Percentiles rank a stretch among this genome's conserved stretches.
phyloP scores from a whole-genome alignment of 2,329 filamentous ascomycete species.

The Camillea tinctor region DNA sequence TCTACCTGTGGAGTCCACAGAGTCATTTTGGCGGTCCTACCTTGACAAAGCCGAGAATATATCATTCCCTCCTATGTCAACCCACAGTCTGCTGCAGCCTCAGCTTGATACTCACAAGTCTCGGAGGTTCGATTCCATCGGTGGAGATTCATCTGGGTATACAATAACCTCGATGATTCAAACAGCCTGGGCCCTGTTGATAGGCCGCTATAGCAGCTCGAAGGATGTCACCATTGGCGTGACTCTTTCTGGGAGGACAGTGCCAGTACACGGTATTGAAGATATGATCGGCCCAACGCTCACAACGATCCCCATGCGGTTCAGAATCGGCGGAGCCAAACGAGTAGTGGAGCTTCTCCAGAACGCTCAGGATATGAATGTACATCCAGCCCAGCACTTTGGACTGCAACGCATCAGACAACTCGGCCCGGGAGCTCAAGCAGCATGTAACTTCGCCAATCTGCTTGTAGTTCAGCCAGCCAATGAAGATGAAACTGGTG shows the following conservation, averaged over 20 bases:
- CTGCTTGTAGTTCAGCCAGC: background rate
- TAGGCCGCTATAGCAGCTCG: background rate
- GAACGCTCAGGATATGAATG: background rate
- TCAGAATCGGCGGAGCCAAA: background rate
- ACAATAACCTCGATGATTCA: background rate
- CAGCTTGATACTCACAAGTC: background rate
- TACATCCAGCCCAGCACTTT: background rate
- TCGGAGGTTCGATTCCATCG: background rate
- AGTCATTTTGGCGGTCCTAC: background rate
- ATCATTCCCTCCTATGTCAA: background rate
- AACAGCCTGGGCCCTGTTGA: background rate
- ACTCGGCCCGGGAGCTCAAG: background rate
- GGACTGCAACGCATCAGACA: background rate
- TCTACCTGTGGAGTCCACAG: background rate
- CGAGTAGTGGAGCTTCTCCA: background rate
- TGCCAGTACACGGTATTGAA: background rate
- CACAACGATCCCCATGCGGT: background rate
- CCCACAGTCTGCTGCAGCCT: background rate
- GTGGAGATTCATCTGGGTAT: background rate
- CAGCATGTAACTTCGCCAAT: background rate
- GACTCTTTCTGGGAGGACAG: background rate
- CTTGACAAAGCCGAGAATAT: background rate
- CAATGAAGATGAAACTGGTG: background rate
- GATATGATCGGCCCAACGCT: background rate
- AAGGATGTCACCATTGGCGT: background rate